A percentile compares a stretch with the other conserved stretches of the same genome.
Evolutionary conservation across 2,329 filamentous ascomycete species (phyloP).

Genomic region (Domatiomyces catenatus): DNA sequence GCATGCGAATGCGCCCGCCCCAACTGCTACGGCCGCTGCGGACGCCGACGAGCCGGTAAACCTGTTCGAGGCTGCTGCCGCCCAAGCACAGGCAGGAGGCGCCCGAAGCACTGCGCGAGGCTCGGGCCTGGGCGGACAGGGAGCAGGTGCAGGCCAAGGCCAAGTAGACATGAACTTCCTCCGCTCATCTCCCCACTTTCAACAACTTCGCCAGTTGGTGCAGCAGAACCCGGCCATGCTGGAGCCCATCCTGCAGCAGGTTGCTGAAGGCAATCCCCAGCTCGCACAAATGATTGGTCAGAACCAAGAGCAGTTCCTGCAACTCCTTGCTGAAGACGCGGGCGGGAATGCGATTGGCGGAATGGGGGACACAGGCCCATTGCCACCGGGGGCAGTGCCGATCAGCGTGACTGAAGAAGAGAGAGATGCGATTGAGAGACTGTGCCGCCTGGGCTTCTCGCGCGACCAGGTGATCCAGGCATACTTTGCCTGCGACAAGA

Average conservation of each 20-base stretch:
- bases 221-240: constrained; percentile 98
- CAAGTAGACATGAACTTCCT: constrained; percentile 81
- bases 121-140: constrained; percentile 26
- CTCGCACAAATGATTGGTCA: constrained; percentile 81
- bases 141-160: constrained; percentile 37
- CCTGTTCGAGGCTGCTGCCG: constrained; percentile 83
- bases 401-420: constrained; percentile 93
- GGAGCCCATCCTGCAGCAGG: constrained; percentile 91
- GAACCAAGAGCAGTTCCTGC: constrained; percentile 86
- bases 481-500: constrained; percentile 98
- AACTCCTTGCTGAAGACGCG: constrained; percentile 57
- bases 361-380: constrained; percentile 33
- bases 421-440: constrained; percentile 89
- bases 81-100: constrained; percentile 45
- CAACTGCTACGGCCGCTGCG: constrained; percentile 25
- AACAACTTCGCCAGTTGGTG: constrained; percentile 90
- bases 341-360: constrained; percentile 35
- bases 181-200: constrained; percentile 90
- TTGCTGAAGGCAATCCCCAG: constrained; percentile 86
- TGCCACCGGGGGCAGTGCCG: constrained; percentile 76
- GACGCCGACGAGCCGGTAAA: constrained; percentile 56
- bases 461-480: constrained; percentile 90
- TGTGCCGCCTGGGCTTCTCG: constrained; percentile 85
- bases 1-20: constrained; percentile 22
- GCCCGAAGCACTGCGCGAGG: constrained; percentile 23